These are phyloP conservation scores for Salix suchowensis DNA, from an alignment of 345 rosid genomes.

Conservation along the genomic window DNA sequence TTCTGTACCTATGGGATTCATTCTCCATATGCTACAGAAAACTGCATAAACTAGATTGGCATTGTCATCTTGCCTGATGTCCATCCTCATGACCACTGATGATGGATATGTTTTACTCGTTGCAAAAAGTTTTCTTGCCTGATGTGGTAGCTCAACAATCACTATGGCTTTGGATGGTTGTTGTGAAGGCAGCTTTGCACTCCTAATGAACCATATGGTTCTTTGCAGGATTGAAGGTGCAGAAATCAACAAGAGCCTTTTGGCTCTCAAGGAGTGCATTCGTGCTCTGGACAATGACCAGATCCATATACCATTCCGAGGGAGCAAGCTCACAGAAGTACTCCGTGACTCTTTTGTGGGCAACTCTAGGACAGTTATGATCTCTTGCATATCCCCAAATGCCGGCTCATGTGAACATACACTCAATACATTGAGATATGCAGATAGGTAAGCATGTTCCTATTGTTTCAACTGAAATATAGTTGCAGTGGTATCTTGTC, in stretches of 20 bases:
- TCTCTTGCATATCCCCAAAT: slow-evolving; percentile 95
- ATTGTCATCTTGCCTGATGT: background rate
- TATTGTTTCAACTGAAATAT: slow-evolving; percentile 2
- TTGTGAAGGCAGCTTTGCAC: background rate
- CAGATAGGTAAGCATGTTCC: slow-evolving; percentile 62
- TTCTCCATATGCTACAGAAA: too few species aligned
- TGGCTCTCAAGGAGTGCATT: slow-evolving; percentile 96
- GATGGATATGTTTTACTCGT: background rate
- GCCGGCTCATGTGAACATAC: slow-evolving; percentile 96
- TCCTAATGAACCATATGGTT: slow-evolving; percentile 2
- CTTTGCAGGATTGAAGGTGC: slow-evolving; percentile 84
- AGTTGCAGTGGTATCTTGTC: background rate
- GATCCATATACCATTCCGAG: slow-evolving; percentile 92
- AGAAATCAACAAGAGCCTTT: slow-evolving; percentile 88
- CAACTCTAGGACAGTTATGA: slow-evolving; percentile 92
- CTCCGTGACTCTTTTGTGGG: slow-evolving; percentile 97
- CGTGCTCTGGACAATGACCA: slow-evolving; percentile 96
- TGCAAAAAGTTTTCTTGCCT: background rate
- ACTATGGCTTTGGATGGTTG: background rate
- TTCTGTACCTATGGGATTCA: too few species aligned
- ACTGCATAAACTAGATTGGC: too few species aligned
- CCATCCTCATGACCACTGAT: background rate
- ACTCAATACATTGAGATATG: slow-evolving; percentile 90
- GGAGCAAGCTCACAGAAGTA: slow-evolving; percentile 96
- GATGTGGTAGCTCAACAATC: background rate